Evolutionary conservation across 2,329 filamentous ascomycete genomes (phyloP).

Genomic region (Corniculantispora saksenae): DNA sequence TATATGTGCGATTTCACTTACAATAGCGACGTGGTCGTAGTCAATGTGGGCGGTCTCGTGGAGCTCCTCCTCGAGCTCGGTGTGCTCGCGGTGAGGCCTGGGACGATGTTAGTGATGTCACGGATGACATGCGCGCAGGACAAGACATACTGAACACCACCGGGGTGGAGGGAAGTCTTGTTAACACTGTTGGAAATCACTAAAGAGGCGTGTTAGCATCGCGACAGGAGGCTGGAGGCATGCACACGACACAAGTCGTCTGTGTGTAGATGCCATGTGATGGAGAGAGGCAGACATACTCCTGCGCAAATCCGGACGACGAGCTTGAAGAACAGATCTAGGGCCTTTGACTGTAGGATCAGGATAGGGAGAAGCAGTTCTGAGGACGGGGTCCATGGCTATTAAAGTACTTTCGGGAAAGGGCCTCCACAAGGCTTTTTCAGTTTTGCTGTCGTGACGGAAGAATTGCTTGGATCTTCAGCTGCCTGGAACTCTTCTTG

Average conservation of each 20-base stretch:
- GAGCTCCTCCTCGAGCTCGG: slow-evolving; percentile 93
- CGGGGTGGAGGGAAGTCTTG: slow-evolving; percentile 88
- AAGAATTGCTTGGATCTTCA: slow-evolving; percentile 20
- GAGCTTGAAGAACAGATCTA: slow-evolving; percentile 39
- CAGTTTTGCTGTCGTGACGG: slow-evolving; percentile 19
- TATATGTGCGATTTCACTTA: slow-evolving; percentile 48
- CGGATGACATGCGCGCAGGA: slow-evolving; percentile 18
- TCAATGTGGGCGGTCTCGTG: slow-evolving; percentile 98
- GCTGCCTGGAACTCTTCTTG: slow-evolving; percentile 20
- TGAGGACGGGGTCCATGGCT: slow-evolving; percentile 45
- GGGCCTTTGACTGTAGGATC: slow-evolving; percentile 42
- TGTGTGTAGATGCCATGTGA: slow-evolving; percentile 5
- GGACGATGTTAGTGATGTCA: slow-evolving; percentile 30
- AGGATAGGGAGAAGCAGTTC: slow-evolving; percentile 40
- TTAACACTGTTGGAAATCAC: slow-evolving; percentile 69
- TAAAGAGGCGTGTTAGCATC: slow-evolving; percentile 29
- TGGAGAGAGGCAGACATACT: slow-evolving; percentile 35
- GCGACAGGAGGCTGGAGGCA: slow-evolving; percentile 8
- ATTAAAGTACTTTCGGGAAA: slow-evolving; percentile 33
- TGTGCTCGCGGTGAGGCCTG: slow-evolving; percentile 85
- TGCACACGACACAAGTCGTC: not conserved
- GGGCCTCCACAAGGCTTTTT: slow-evolving; percentile 20
- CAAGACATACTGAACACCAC: slow-evolving; percentile 81
- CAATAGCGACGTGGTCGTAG: slow-evolving; percentile 97
- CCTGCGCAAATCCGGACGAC: slow-evolving; percentile 42